A percentile compares a stretch with the other conserved stretches of the same genome.
Conservation (phyloP, 2,329 filamentous ascomycete genomes). For the Sporothrix humicola region DNA sequence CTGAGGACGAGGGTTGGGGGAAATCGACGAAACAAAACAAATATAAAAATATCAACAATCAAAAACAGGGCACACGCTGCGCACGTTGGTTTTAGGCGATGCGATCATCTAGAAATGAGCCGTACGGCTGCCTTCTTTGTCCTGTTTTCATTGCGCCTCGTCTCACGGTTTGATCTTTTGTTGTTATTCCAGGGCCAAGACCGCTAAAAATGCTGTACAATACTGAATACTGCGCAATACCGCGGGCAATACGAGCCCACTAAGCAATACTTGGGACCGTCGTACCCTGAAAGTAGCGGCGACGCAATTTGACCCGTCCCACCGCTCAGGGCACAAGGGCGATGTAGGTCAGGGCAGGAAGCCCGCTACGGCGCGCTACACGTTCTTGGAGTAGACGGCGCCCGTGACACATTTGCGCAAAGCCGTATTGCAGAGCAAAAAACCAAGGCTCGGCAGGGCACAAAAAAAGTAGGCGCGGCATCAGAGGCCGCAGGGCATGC, state of each 20-base stretch:
- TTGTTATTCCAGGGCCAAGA: constrained; percentile 12
- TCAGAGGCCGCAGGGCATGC: constrained; percentile 4
- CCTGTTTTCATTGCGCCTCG: not conserved
- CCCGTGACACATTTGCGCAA: not conserved
- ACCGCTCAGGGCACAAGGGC: constrained; percentile 4
- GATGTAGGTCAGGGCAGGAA: not conserved
- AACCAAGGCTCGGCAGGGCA: constrained; percentile 6
- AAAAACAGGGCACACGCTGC: constrained; percentile 25
- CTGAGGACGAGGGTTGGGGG: not conserved
- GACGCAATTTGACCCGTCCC: not conserved
- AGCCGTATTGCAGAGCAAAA: not conserved
- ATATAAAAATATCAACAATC: not conserved
- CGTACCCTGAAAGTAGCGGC: not conserved
- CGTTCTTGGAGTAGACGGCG: constrained; percentile 1
- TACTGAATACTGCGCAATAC: not conserved
- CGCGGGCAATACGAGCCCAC: not conserved
- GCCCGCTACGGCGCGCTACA: constrained; percentile 10
- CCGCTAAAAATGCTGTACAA: constrained; percentile 1
- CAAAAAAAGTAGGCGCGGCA: not conserved
- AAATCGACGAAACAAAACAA: not conserved
- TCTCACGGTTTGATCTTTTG: not conserved
- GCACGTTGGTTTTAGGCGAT: not conserved
- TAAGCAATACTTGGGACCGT: not conserved
- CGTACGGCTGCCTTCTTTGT: constrained; percentile 26
- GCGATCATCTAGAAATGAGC: not conserved